Percentiles rank a stretch among this genome's conserved stretches.
These are phyloP conservation scores for Marasmius fiardii DNA, from an alignment of 1,284 basidiomycete species.

Conservation along the genomic window DNA sequence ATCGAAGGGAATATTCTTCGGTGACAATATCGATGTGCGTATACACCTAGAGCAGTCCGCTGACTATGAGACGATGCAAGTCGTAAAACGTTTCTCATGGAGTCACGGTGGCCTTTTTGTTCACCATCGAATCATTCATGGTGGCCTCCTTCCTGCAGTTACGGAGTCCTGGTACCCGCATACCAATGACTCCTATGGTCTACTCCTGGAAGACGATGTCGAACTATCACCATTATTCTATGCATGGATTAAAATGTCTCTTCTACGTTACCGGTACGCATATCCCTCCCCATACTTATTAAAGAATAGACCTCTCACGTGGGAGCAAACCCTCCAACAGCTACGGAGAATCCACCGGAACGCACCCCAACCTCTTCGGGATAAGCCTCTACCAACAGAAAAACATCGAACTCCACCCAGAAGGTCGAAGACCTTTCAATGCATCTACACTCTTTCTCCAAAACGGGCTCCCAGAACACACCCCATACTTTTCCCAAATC, in stretches of 20 bases:
- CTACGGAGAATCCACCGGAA: constrained; percentile 43
- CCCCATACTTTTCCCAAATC: constrained; percentile 78
- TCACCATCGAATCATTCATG: constrained; percentile 71
- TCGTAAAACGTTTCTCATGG: constrained; percentile 57
- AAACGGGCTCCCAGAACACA: constrained; percentile 40
- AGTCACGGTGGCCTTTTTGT: constrained; percentile 51
- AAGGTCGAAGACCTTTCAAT: constrained; percentile 67
- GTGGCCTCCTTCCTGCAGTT: constrained; percentile 74
- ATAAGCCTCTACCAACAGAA: constrained; percentile 84
- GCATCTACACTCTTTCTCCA: constrained; percentile 54
- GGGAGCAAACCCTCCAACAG: constrained; percentile 35
- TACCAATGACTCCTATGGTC: constrained; percentile 68
- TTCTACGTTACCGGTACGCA: constrained; percentile 68
- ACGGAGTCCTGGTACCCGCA: constrained; percentile 85
- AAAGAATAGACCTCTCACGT: not conserved
- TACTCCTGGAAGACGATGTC: constrained; percentile 81
- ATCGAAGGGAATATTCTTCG: constrained; percentile 58
- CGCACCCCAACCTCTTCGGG: constrained; percentile 57
- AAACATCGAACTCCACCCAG: constrained; percentile 66
- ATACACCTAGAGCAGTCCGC: constrained; percentile 76
- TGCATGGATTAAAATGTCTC: constrained; percentile 75
- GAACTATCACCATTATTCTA: constrained; percentile 82
- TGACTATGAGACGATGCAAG: constrained; percentile 53
- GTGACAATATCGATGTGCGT: constrained; percentile 58
- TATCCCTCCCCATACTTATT: not conserved